Evolutionary conservation across 192 early-diverging fungal genomes (phyloP).

Genomic region (Martensiomyces pterosporus): DNA sequence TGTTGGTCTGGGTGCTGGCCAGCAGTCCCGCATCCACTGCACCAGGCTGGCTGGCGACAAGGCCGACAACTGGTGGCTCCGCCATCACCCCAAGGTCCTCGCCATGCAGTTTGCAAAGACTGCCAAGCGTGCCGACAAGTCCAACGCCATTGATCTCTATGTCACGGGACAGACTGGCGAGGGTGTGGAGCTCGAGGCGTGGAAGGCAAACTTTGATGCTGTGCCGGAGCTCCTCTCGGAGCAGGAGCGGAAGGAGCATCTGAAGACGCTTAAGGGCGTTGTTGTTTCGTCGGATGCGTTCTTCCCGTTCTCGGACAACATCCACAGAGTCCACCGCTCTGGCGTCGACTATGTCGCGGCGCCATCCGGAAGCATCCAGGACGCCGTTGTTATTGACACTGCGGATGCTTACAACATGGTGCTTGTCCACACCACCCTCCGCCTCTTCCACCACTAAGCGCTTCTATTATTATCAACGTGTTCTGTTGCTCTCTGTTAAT

Average conservation of each 20-base stretch:
- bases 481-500: neutral
- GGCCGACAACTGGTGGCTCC: slow-evolving; percentile 98
- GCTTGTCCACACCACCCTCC: slow-evolving; percentile 78
- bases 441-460: slow-evolving; percentile 94
- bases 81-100: slow-evolving; percentile 94
- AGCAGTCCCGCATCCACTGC: slow-evolving; percentile 98
- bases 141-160: slow-evolving; percentile 96
- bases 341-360: slow-evolving; percentile 90
- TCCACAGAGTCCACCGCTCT: slow-evolving; percentile 76
- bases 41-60: slow-evolving; percentile 98
- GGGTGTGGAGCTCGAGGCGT: slow-evolving; percentile 61
- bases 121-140: slow-evolving; percentile 91
- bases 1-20: slow-evolving; percentile 94
- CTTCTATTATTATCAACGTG: neutral
- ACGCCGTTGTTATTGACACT: slow-evolving; percentile 73
- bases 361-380: slow-evolving; percentile 88
- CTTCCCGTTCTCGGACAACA: slow-evolving; percentile 98
- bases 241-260: slow-evolving; percentile 75
- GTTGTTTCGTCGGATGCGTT: slow-evolving; percentile 96
- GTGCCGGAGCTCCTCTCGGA: slow-evolving; percentile 77
- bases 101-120: slow-evolving; percentile 80
- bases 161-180: slow-evolving; percentile 85
- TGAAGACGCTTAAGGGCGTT: slow-evolving; percentile 64
- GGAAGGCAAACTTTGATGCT: slow-evolving; percentile 75
- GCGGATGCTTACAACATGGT: slow-evolving; percentile 82